Conservation (phyloP, 164 flowering plant genomes). For the Platanus orientalis region DNA sequence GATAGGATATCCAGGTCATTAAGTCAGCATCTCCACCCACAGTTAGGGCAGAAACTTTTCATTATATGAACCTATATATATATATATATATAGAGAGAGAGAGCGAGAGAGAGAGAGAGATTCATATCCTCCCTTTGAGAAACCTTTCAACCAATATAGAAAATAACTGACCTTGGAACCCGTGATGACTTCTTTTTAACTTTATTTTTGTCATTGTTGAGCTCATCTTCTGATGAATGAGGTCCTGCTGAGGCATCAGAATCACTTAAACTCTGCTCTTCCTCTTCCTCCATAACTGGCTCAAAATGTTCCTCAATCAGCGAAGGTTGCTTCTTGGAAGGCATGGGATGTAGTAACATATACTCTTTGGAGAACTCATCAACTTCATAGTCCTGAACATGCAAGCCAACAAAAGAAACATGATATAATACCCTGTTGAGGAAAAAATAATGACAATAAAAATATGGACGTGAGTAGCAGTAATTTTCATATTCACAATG, state of each 20-base stretch:
- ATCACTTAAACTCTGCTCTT: slow-evolving; percentile 41
- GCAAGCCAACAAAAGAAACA: slow-evolving; percentile 1
- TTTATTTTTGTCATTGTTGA: slow-evolving; percentile 13
- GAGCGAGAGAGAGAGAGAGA: no score
- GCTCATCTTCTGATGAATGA: slow-evolving; percentile 51
- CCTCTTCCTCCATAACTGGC: slow-evolving; percentile 50
- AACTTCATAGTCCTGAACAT: slow-evolving; percentile 65
- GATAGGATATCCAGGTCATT: no score
- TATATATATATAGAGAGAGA: no score
- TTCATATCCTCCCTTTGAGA: no score
- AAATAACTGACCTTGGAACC: slow-evolving; percentile 54
- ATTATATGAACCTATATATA: no score
- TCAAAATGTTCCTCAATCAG: slow-evolving; percentile 86
- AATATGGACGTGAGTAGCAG: no score
- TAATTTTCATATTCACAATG: no score
- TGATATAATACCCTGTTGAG: not conserved
- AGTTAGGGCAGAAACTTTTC: no score
- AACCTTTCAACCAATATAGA: no score
- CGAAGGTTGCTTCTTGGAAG: slow-evolving; percentile 52
- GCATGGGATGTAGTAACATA: slow-evolving; percentile 56
- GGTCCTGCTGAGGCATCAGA: slow-evolving; percentile 44
- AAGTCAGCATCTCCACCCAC: no score
- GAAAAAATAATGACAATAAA: not conserved
- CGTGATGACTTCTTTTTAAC: slow-evolving; percentile 28
- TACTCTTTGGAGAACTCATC: slow-evolving; percentile 69